These are phyloP conservation scores for Ramichloridium luteum DNA, from an alignment of 2,329 filamentous ascomycete genomes.

Conservation along the genomic window DNA sequence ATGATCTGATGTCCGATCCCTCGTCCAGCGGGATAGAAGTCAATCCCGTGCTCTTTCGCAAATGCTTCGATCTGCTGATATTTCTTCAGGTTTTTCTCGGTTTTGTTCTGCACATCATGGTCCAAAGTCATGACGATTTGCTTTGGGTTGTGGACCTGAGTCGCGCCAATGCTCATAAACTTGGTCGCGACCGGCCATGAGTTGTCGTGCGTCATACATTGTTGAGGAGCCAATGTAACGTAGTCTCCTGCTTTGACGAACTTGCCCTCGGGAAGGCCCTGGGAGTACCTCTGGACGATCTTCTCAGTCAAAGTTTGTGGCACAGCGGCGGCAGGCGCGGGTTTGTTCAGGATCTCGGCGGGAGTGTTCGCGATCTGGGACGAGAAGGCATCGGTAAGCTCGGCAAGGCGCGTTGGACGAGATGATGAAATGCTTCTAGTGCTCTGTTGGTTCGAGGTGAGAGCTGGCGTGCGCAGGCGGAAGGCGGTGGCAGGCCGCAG, in stretches of 20 bases:
- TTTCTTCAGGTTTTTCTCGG: slow-evolving; percentile 66
- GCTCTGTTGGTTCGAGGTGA: too few species aligned
- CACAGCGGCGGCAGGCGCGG: slow-evolving; percentile 34
- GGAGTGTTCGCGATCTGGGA: slow-evolving; percentile 51
- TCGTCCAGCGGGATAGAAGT: slow-evolving; percentile 63
- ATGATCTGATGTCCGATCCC: slow-evolving; percentile 89
- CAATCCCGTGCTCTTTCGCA: slow-evolving; percentile 61
- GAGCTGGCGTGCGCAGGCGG: slow-evolving; percentile 4
- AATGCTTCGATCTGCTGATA: slow-evolving; percentile 74
- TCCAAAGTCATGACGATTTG: slow-evolving; percentile 79
- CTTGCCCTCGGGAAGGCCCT: slow-evolving; percentile 66
- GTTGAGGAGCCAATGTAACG: slow-evolving; percentile 58
- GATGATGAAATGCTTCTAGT: too few species aligned
- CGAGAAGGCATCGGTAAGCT: slow-evolving; percentile 46
- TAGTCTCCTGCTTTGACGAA: slow-evolving; percentile 71
- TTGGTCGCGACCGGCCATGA: slow-evolving; percentile 64
- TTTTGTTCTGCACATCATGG: slow-evolving; percentile 80
- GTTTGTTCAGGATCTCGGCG: slow-evolving; percentile 58
- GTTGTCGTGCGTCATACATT: slow-evolving; percentile 82
- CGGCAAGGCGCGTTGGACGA: slow-evolving; percentile 20
- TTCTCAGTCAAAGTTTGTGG: slow-evolving; percentile 85
- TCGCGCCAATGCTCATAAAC: slow-evolving; percentile 72
- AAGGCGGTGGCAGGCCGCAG: slow-evolving; percentile 2
- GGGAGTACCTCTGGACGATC: slow-evolving; percentile 71
- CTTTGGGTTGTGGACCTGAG: slow-evolving; percentile 54